Evolutionary conservation across 352 stramenopile genomes (phyloP), one percentile per base, ranked within the genome.

Genomic region (Phytophthora hibernalis): DNA sequence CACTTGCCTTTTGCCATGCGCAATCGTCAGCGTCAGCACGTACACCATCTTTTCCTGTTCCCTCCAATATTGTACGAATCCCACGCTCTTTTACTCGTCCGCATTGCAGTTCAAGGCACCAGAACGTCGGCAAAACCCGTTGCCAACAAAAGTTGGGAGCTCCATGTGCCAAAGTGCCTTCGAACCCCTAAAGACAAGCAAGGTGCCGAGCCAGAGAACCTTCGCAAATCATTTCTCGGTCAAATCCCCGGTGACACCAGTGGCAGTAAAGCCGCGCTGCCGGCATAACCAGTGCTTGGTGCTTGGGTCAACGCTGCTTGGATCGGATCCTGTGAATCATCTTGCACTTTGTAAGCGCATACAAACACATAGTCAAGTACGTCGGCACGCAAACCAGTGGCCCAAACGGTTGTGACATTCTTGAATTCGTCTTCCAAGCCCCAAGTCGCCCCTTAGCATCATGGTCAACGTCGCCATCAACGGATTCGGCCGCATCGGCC

Each of bases 391-490:
- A n/a, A 20, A 28, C 21, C n/a, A n/a, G 38, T 38, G 16, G 45
- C 35, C 56, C 51, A 64, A n/a, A 5, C 54, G 45, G 45, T 57
- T 44, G 35, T 51, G 5, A 6, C 51, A 86, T 82, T 86, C 62
- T 57, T 63, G 63, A 71, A 75, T 85, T 87, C 77, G 67, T 76
- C 33, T n/a, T 65, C 30, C 51, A 53, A 69, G 51, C 65, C 57
- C 50, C 73, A 79, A 64, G 26, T 16, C 89, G 91, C 65, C 24
- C 5, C 24, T 28, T 28, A 28, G 24, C 24, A 28, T 28, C 24
- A 28, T 28, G 24, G 24, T n/a, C n/a, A 98, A 97, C 74, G 80
- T 99, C 30, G 97, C 94, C 60, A 99, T 99, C 87, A 99, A 99
- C 81, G 97, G 97, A 40, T 99, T 99, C 76, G 97, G 97, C 63